Conservation (phyloP, 179 eudicot genomes). For the Corrigiola litoralis region DNA sequence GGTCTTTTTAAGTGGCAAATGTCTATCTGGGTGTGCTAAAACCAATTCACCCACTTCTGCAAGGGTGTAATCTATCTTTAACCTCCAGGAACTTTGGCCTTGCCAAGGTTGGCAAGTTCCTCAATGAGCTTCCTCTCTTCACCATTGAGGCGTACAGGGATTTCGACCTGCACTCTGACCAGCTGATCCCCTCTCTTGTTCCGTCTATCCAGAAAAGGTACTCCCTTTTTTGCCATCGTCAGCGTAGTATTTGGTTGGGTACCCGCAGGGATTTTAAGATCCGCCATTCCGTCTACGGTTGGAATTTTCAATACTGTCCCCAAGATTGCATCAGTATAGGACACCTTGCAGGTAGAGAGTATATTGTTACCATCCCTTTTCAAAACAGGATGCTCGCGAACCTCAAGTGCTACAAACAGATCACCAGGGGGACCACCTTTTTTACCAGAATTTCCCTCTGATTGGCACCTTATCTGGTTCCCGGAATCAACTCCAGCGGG, state of each 20-base stretch:
- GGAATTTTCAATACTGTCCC: conserved; percentile 78
- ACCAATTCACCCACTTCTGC: neutral
- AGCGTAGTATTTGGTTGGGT: conserved; percentile 80
- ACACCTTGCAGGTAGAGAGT: conserved; percentile 58
- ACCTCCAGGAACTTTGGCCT: conserved; percentile 45
- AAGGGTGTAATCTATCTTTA: conserved; percentile 21
- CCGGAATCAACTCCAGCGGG: conserved; percentile 87
- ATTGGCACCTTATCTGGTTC: conserved; percentile 60
- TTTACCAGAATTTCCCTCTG: conserved; percentile 75
- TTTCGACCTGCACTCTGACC: conserved; percentile 86
- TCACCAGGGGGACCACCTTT: conserved; percentile 89
- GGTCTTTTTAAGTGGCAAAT: neutral
- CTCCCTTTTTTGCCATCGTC: conserved; percentile 81
- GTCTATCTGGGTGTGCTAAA: neutral
- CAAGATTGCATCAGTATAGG: conserved; percentile 77
- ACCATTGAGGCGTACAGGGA: conserved; percentile 54
- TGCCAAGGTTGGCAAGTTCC: conserved; percentile 55
- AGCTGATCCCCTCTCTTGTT: conserved; percentile 83
- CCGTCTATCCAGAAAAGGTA: conserved; percentile 55
- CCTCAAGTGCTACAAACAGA: conserved; percentile 56
- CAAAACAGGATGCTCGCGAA: conserved; percentile 59
- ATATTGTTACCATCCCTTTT: conserved; percentile 73
- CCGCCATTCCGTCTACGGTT: conserved; percentile 74
- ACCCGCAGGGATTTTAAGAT: conserved; percentile 74
- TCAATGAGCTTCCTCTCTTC: conserved; percentile 80